Evolutionary conservation across 1,139 yeast genomes (phyloP).

Genomic region (Pichia sp.): DNA sequence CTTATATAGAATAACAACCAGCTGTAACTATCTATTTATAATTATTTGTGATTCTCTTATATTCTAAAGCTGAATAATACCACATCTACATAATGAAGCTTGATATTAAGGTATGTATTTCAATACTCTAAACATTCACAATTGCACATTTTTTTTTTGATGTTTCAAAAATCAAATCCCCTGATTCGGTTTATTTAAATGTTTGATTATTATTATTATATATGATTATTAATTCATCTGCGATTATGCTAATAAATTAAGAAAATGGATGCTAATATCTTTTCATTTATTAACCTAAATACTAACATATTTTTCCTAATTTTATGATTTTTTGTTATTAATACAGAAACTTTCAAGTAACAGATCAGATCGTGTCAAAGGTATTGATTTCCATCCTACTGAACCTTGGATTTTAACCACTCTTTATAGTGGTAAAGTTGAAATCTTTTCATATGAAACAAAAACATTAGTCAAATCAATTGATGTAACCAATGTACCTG

Average conservation of each 20-base stretch:
- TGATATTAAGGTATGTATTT: slow-evolving; percentile 28
- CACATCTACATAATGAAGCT: slow-evolving; percentile 23
- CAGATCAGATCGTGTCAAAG: slow-evolving; percentile 94
- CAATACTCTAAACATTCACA: too few species aligned
- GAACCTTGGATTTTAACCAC: slow-evolving; percentile 96
- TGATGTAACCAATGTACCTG: slow-evolving; percentile 92
- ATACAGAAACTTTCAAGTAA: slow-evolving; percentile 67
- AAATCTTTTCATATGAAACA: slow-evolving; percentile 92
- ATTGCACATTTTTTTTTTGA: too few species aligned
- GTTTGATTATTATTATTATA: too few species aligned
- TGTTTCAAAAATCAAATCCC: background rate
- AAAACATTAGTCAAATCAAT: slow-evolving; percentile 58
- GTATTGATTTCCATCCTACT: slow-evolving; percentile 94
- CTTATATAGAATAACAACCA: too few species aligned
- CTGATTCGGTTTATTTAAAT: too few species aligned
- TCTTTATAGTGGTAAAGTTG: slow-evolving; percentile 77
- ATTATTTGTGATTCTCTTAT: too few species aligned
- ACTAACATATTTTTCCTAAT: background rate
- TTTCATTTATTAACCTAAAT: background rate
- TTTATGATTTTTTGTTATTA: background rate
- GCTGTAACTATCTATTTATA: too few species aligned
- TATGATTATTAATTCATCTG: background rate
- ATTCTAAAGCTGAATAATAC: background rate
- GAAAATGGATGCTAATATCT: too few species aligned
- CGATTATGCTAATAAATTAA: background rate